These are phyloP conservation scores for Pelagophyceae sp. DNA, from an alignment of 352 stramenopile genomes.

Conservation along the genomic window DNA sequence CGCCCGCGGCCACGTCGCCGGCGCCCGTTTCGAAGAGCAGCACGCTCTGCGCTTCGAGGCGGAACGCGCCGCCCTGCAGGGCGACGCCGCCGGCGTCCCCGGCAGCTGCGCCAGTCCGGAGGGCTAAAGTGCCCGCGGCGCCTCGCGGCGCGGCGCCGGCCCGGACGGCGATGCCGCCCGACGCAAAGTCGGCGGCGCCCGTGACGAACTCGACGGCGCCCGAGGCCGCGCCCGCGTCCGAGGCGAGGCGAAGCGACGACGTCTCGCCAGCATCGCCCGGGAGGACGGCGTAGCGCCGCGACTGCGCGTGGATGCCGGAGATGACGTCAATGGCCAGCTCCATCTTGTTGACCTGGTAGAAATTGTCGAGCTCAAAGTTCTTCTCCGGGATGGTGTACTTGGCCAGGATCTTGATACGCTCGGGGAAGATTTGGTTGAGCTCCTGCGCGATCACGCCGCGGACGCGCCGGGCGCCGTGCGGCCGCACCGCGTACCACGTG, in stretches of 20 bases:
- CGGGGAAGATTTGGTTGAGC: slow-evolving; percentile 72
- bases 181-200: background rate
- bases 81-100: background rate
- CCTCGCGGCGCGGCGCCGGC: background rate
- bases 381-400: slow-evolving; percentile 70
- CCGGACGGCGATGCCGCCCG: background rate
- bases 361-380: slow-evolving; percentile 69
- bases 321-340: slow-evolving; percentile 77
- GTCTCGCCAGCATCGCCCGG: background rate
- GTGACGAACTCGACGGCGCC: slow-evolving; percentile 19
- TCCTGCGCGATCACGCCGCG: slow-evolving; percentile 86
- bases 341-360: slow-evolving; percentile 86
- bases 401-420: slow-evolving; percentile 70
- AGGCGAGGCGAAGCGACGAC: background rate
- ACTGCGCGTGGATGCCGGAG: slow-evolving; percentile 68
- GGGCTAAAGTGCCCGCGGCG: background rate
- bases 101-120: background rate
- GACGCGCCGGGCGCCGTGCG: slow-evolving; percentile 45
- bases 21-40: too few species aligned
- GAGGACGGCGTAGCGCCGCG: slow-evolving; percentile 31
- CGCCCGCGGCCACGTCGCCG: too few species aligned
- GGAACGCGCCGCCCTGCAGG: background rate
- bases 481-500: slow-evolving; percentile 68
- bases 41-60: too few species aligned
- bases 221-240: background rate